Percentiles rank a stretch among this genome's conserved stretches.
Conservation (phyloP, 2,329 filamentous ascomycete genomes). For the Fusarium redolens region DNA sequence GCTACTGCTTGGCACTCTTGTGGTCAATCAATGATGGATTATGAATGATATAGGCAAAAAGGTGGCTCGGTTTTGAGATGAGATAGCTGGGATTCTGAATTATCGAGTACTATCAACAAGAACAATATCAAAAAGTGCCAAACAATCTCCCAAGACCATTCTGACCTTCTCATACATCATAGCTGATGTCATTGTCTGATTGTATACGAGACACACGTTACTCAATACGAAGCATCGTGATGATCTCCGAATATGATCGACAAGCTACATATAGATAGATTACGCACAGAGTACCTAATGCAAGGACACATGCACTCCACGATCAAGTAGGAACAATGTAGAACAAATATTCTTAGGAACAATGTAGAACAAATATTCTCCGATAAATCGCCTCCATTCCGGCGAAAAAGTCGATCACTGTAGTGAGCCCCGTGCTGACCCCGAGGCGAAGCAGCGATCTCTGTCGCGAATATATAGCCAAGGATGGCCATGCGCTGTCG, state of each 20-base stretch:
- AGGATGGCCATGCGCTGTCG: slow-evolving; percentile 2
- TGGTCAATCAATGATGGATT: slow-evolving; percentile 16
- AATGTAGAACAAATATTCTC: not conserved
- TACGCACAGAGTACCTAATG: not conserved
- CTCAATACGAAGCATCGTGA: not conserved
- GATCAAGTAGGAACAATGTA: not conserved
- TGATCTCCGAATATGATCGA: not conserved
- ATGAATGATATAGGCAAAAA: slow-evolving; percentile 32
- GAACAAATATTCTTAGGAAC: not conserved
- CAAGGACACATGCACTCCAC: not conserved
- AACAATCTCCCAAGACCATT: not conserved
- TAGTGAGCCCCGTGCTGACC: not conserved
- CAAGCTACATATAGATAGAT: not conserved
- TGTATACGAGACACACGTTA: not conserved
- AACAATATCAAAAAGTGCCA: slow-evolving; percentile 16
- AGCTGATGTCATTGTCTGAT: not conserved
- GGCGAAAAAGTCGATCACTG: not conserved
- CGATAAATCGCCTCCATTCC: not conserved
- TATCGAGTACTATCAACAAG: not conserved
- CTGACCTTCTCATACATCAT: not conserved
- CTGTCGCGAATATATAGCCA: slow-evolving; percentile 3
- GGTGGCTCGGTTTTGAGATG: slow-evolving; percentile 3
- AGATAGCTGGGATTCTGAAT: slow-evolving; percentile 2
- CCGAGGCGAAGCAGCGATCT: slow-evolving; percentile 28
- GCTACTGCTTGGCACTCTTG: slow-evolving; percentile 2